Evolutionary conservation across 768 basidiomycete genomes (phyloP).

Genomic region (Phallus indusiatus): DNA sequence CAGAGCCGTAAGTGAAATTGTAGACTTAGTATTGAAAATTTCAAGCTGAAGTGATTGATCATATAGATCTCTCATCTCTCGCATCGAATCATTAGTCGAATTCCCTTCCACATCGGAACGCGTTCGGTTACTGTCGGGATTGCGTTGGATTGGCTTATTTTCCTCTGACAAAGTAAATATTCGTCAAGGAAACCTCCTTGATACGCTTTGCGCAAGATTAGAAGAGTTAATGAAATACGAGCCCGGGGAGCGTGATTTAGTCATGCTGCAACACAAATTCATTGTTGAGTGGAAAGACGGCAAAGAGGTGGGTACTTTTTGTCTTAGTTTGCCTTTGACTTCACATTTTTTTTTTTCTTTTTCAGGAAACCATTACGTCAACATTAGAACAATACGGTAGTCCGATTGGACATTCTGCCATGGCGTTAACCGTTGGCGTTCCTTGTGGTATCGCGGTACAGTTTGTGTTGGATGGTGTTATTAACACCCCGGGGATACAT

Average conservation of each 20-base stretch:
- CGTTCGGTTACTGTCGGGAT: slow-evolving; percentile 74
- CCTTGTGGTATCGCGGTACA: slow-evolving; percentile 93
- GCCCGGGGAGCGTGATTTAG: slow-evolving; percentile 84
- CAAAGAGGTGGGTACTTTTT: slow-evolving; percentile 36
- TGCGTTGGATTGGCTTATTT: slow-evolving; percentile 92
- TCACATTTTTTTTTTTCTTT: background rate
- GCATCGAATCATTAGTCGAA: slow-evolving; percentile 56
- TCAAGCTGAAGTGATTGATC: no score
- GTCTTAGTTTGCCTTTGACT: background rate
- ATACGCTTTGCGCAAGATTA: slow-evolving; percentile 85
- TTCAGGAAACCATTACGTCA: slow-evolving; percentile 76
- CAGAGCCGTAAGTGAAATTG: slow-evolving; percentile 49
- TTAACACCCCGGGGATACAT: slow-evolving; percentile 69
- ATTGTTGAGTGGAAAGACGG: slow-evolving; percentile 85
- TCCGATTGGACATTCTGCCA: slow-evolving; percentile 72
- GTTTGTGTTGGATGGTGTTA: slow-evolving; percentile 78
- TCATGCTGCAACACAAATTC: slow-evolving; percentile 99
- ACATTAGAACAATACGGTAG: slow-evolving; percentile 86
- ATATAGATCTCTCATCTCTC: slow-evolving; percentile 67
- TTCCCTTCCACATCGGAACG: slow-evolving; percentile 68
- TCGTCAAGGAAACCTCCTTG: slow-evolving; percentile 71
- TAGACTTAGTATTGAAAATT: no score
- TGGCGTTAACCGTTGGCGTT: slow-evolving; percentile 87
- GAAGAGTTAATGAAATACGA: slow-evolving; percentile 92
- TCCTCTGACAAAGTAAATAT: slow-evolving; percentile 53